phyloP scores from a whole-genome alignment of 148 eudicot species.

The Chenopodium formosanum region DNA sequence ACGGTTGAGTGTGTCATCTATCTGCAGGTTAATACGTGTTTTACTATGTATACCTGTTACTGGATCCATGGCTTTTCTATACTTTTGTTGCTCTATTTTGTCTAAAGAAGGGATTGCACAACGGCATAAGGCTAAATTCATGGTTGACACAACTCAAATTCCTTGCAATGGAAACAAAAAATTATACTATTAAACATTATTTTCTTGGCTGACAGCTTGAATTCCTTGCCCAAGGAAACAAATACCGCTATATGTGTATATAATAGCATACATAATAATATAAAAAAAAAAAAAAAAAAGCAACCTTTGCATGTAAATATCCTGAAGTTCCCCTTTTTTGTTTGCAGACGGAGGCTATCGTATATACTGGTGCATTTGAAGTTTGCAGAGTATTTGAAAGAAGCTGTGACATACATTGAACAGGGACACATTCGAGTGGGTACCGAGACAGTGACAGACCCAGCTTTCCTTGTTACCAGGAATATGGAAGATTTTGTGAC shows the following conservation, averaged over 20 bases:
- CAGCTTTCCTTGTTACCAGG: conserved; percentile 93
- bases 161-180: too few species aligned
- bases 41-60: background rate
- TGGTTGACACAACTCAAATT: too few species aligned
- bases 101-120: background rate
- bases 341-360: conserved; percentile 70
- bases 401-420: conserved; percentile 85
- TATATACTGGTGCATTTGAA: conserved; percentile 59
- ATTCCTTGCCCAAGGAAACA: background rate
- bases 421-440: conserved; percentile 97
- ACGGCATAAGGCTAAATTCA: too few species aligned
- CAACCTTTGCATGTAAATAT: background rate
- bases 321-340: background rate
- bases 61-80: background rate
- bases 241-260: too few species aligned
- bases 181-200: too few species aligned
- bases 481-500: conserved; percentile 92
- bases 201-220: background rate
- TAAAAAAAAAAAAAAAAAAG: too few species aligned
- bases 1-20: conserved; percentile 64
- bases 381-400: conserved; percentile 79
- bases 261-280: too few species aligned
- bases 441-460: conserved; percentile 88
- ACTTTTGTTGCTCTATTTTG: background rate
- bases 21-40: conserved; percentile 64